Base-by-base conservation (phyloP, 768 basidiomycete species). In the Paxillus involutus region DNA sequence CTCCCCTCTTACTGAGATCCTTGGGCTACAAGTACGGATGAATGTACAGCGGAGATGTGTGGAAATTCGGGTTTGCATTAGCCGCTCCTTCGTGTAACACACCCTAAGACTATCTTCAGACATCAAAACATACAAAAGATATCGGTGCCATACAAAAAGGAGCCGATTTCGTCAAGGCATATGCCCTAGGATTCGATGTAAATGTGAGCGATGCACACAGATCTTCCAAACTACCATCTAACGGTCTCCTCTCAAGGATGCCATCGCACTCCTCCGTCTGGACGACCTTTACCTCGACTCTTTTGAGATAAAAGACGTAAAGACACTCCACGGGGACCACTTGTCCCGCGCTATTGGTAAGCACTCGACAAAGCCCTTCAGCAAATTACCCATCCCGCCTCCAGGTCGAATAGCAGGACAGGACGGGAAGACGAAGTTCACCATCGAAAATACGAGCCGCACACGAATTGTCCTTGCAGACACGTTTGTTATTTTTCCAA, bases 391-490 rank as follows among this genome's bases (percentile, higher is more conserved):
- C 17, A 59, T 53, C 36, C 17, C 16, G 47, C 26, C 49, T 49
- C 10, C 61, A 92, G 91, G 94, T 61, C 95, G 97, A 61, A 98
- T 99, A 68, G 97, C 97, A 11, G 97, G 97, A 5, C 94, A 99
- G 68, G 94, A 97, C 58, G 97, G 97, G 42, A 98, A 98, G 76
- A 98, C 95, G 11, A 95, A 97, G 69, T 98, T 98, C 71, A 94
- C 95, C 2, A 98, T 99, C 51, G 97, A 99, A 76, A 99, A 98
- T 64, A 83, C 94, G 3, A 95, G 88, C 61, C 82, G 96, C 53
- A 99, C 97, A 26, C 88, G 97, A n/a, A 98, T 99, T 52, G 92
- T 99, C 44, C 84, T 99, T 40, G 97, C 97, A 11, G 97, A 99
- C 68, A 94, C 94, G 95, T 95, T 65, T 51, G 90, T 82, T 17